phyloP scores from a whole-genome alignment of 345 rosid genomes.

The Populus nigra region DNA sequence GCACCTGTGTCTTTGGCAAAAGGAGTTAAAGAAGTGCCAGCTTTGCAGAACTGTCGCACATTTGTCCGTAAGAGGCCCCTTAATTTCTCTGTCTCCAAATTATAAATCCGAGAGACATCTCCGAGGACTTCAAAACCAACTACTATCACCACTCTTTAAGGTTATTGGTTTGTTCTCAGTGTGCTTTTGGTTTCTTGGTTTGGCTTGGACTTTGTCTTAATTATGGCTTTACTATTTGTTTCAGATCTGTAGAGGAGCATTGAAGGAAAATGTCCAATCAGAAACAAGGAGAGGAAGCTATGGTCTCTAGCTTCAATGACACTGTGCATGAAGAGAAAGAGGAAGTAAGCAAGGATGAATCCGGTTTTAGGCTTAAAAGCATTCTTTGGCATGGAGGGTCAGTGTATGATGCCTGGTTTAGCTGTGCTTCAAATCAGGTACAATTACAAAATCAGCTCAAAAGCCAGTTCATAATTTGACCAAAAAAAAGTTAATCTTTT shows the following conservation, averaged over 20 bases:
- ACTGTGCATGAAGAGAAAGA: conserved; percentile 17
- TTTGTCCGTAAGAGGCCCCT: conserved; percentile 24
- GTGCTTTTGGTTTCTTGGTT: conserved; percentile 19
- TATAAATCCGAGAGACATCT: conserved; percentile 8
- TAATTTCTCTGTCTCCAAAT: not conserved
- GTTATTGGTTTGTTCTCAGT: not conserved
- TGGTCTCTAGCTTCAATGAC: not conserved
- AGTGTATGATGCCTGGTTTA: conserved; percentile 88
- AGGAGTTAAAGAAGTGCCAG: conserved; percentile 19
- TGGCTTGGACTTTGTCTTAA: conserved; percentile 11
- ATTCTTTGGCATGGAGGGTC: conserved; percentile 86
- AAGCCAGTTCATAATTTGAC: not conserved
- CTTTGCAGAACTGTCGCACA: conserved; percentile 14
- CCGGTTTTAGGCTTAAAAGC: conserved; percentile 43
- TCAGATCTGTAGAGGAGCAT: conserved; percentile 22
- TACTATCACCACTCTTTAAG: not conserved
- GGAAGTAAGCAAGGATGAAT: conserved; percentile 36
- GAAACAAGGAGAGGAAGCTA: conserved; percentile 28
- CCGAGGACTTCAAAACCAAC: not conserved
- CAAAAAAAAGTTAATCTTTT: not conserved
- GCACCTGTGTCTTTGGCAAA: conserved; percentile 3
- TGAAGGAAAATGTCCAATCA: conserved; percentile 35
- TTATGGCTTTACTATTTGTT: conserved; percentile 6
- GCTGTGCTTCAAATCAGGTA: conserved; percentile 85
- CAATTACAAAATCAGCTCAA: not conserved